Percentiles rank a stretch among this genome's conserved stretches.
These are phyloP conservation scores for maize (Zea mays) DNA, from an alignment of 176 grass and related monocot genomes.

Conservation along the genomic window DNA sequence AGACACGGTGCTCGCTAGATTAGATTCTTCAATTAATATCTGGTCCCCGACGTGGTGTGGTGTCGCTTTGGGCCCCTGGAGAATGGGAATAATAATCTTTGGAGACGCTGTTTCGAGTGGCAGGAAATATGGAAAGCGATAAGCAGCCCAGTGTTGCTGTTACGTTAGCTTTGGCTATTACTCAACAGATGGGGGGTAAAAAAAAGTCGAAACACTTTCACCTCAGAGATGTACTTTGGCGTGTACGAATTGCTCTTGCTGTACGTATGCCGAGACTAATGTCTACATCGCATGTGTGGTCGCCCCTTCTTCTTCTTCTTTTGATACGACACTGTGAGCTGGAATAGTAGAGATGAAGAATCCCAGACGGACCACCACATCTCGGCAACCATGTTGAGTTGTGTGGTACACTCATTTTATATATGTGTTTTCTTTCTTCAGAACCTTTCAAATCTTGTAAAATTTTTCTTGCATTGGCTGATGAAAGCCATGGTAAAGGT, in stretches of 20 bases:
- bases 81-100: not conserved
- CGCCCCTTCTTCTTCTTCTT: not conserved
- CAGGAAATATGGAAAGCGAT: not conserved
- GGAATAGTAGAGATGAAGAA: not conserved
- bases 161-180: not conserved
- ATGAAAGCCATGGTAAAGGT: not conserved
- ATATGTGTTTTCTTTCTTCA: not conserved
- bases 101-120: not conserved
- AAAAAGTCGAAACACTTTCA: not conserved
- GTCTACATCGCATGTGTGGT: slow-evolving; percentile 10
- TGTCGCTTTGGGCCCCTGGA: slow-evolving; percentile 8
- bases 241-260: not conserved
- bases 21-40: not conserved
- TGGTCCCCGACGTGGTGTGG: not conserved
- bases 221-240: not conserved
- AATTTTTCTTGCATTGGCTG: not conserved
- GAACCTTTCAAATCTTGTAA: not conserved
- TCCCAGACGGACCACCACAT: not conserved
- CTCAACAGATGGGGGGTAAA: not conserved
- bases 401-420: not conserved
- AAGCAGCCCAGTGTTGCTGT: not conserved
- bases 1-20: not conserved
- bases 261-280: not conserved
- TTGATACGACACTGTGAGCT: not conserved
- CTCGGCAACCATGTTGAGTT: not conserved